Percentiles rank a stretch among this genome's conserved stretches.
These are phyloP conservation scores for Sporothrix inflata DNA, from an alignment of 2,329 filamentous ascomycete species.

Conservation along the genomic window DNA sequence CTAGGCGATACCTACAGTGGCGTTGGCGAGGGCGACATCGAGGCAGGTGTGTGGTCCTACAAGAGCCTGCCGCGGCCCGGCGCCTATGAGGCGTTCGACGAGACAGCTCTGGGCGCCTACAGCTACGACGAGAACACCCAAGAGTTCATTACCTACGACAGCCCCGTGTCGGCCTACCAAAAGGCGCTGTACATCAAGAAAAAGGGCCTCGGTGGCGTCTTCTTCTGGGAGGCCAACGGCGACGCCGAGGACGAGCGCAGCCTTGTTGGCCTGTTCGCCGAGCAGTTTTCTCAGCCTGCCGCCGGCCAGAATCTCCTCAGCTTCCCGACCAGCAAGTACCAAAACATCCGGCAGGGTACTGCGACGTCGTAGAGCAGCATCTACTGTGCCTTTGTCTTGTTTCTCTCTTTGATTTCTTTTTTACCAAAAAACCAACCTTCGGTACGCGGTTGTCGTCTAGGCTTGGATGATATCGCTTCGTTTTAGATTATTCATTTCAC, in stretches of 20 bases:
- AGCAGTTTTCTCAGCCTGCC: slow-evolving; percentile 57
- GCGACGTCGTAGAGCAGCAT: background rate
- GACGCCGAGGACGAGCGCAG: slow-evolving; percentile 60
- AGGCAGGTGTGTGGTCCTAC: slow-evolving; percentile 72
- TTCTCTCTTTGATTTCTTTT: background rate
- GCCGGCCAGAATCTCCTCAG: slow-evolving; percentile 54
- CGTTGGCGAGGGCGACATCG: slow-evolving; percentile 60
- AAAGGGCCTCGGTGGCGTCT: slow-evolving; percentile 69
- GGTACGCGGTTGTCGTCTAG: background rate
- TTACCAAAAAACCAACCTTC: background rate
- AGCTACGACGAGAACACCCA: slow-evolving; percentile 64
- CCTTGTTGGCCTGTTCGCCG: slow-evolving; percentile 59
- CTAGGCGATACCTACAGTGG: slow-evolving; percentile 66
- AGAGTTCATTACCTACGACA: slow-evolving; percentile 74
- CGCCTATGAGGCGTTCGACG: slow-evolving; percentile 60
- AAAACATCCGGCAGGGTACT: slow-evolving; percentile 50
- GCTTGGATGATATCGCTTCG: background rate
- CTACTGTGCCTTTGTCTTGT: background rate
- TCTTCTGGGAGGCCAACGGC: slow-evolving; percentile 83
- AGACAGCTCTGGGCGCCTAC: slow-evolving; percentile 66
- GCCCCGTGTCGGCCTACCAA: slow-evolving; percentile 55
- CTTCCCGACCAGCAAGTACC: slow-evolving; percentile 61
- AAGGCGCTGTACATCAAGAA: slow-evolving; percentile 68
- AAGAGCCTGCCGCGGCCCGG: slow-evolving; percentile 68
- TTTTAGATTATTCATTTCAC: background rate